These are phyloP conservation scores for Linnemannia hyalina DNA, from an alignment of 192 early-diverging fungal species.

Conservation along the genomic window DNA sequence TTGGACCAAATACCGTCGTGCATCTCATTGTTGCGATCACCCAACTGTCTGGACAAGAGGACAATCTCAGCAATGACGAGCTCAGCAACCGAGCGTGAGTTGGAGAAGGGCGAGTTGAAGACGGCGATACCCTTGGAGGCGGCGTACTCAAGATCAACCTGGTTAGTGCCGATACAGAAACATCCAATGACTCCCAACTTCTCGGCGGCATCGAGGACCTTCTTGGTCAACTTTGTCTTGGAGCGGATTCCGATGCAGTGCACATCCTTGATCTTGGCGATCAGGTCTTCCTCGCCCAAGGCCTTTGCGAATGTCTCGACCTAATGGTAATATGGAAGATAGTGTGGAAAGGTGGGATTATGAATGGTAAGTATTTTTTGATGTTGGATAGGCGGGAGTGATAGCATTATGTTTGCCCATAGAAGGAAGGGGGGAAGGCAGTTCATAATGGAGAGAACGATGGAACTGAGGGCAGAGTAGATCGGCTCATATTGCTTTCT, in stretches of 20 bases:
- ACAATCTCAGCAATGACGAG: constrained; percentile 96
- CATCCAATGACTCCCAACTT: constrained; percentile 70
- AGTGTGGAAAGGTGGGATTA: neutral
- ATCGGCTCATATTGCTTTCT: neutral
- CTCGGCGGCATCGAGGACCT: constrained; percentile 89
- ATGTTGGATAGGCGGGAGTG: neutral
- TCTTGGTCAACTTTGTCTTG: constrained; percentile 95
- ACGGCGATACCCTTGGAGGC: constrained; percentile 91
- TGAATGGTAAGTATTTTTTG: neutral
- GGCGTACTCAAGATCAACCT: constrained; percentile 91
- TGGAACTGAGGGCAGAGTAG: no score
- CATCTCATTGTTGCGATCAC: constrained; percentile 95
- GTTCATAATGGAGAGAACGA: neutral
- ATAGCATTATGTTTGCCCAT: neutral
- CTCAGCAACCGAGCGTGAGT: constrained; percentile 96
- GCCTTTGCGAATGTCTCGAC: constrained; percentile 93
- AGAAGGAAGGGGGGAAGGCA: neutral
- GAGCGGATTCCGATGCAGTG: constrained; percentile 96
- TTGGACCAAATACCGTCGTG: constrained; percentile 96
- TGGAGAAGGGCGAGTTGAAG: constrained; percentile 99
- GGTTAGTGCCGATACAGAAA: constrained; percentile 64
- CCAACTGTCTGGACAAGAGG: constrained; percentile 89
- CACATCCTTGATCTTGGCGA: constrained; percentile 94
- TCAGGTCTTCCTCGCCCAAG: constrained; percentile 86
- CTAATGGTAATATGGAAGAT: constrained; percentile 36